Base-by-base conservation (phyloP, 768 basidiomycete species). In the Royoungia palumana region DNA sequence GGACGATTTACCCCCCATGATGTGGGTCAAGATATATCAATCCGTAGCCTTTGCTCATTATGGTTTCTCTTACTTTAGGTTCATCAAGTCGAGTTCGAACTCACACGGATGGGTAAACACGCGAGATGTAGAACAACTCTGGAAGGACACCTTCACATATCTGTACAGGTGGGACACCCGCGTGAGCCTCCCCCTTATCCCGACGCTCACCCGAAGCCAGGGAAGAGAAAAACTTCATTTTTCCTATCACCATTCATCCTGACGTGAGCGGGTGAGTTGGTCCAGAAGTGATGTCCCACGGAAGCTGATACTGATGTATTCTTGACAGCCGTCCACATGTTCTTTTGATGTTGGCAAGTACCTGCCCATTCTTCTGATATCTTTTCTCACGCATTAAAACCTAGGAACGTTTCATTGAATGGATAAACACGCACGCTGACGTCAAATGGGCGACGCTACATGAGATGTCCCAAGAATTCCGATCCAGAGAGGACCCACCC, bases 231-330 rank as follows among this genome's bases (percentile, higher is more conserved):
- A 74, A 79, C 61, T 83, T 85, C 49, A 75, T 83, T n/a, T 84
- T 87, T 56, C 85, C 85, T 0, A 77, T 89, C 49, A 88, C 87
- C 2, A 85, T 90, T 35, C 87, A 89, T 56, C 87, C 87, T 1
- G 86, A 89, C 56, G 84, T 86, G 20, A 81, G 81, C 59, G 85
- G 85, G 77, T 78, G 65, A 56, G 78, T 61, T 16, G 30, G 39
- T 34, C 14, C 28, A 25, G 6, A 12, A n/a, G 24, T 39, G 41
- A 37, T 13, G 55, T 24, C 10, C 5, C 32, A 32, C 12, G 14
- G 25, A 36, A 41, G 35, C 24, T 30, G 32, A 43, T 21, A 44
- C 49, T 48, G 17, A 57, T 36, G 41, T 40, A 21, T 42, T 13
- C 4, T 42, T 41, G 21, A 42, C 46, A 82, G 83, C 9, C 74